A percentile compares a stretch with the other conserved stretches of the same genome.
phyloP scores from a whole-genome alignment of 768 basidiomycete genomes.

The Xerocomellus amylosporus region DNA sequence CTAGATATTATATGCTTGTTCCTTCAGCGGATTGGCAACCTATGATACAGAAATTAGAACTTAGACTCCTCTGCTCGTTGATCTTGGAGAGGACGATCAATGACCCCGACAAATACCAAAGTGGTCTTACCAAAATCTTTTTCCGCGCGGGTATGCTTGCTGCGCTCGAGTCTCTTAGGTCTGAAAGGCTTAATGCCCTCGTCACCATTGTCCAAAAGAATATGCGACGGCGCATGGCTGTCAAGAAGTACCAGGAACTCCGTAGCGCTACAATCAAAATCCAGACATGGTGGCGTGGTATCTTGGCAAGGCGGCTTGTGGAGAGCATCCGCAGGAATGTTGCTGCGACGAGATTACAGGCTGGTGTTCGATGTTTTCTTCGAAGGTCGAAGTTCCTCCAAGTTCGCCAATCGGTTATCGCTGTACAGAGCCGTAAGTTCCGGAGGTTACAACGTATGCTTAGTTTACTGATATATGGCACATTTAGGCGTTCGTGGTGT shows the following conservation, averaged over 20 bases:
- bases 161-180: slow-evolving; percentile 85
- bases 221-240: slow-evolving; percentile 81
- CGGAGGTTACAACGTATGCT: background rate
- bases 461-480: slow-evolving; percentile 5
- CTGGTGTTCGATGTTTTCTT: slow-evolving; percentile 63
- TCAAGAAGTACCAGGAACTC: slow-evolving; percentile 72
- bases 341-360: slow-evolving; percentile 77
- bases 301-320: slow-evolving; percentile 70
- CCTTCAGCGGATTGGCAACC: slow-evolving; percentile 82
- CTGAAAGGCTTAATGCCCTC: slow-evolving; percentile 82
- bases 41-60: slow-evolving; percentile 78
- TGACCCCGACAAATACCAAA: slow-evolving; percentile 95
- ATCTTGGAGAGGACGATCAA: slow-evolving; percentile 86
- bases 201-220: slow-evolving; percentile 98
- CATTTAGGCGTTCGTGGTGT: slow-evolving; percentile 68
- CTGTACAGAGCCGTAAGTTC: slow-evolving; percentile 83
- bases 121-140: slow-evolving; percentile 97
- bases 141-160: slow-evolving; percentile 99
- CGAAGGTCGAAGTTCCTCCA: slow-evolving; percentile 70
- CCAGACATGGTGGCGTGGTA: slow-evolving; percentile 94
- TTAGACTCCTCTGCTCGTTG: slow-evolving; percentile 74
- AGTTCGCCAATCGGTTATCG: slow-evolving; percentile 57
- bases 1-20: slow-evolving; percentile 96
- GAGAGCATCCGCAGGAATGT: slow-evolving; percentile 67
- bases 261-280: slow-evolving; percentile 76